Evolutionary conservation across 2,329 filamentous ascomycete species (phyloP).

Genomic region (Penicillium sp.): DNA sequence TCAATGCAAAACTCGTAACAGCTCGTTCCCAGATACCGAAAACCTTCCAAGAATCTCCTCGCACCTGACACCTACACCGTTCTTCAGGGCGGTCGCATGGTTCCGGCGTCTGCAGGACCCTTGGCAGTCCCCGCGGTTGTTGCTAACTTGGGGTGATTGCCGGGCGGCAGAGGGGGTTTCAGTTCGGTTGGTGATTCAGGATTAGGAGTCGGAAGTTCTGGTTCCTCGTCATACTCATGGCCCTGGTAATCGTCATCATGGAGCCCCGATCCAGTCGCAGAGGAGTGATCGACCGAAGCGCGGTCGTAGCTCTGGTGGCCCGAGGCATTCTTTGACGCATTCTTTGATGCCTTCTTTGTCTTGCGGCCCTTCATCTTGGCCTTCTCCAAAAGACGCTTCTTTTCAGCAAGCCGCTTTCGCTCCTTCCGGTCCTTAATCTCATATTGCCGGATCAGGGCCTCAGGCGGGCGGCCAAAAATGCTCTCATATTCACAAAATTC

Average conservation of each 20-base stretch:
- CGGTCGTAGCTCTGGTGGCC: conserved; percentile 44
- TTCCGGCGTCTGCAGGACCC: conserved; percentile 30
- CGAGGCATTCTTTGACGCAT: conserved; percentile 51
- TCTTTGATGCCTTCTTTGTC: conserved; percentile 78
- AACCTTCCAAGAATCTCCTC: background rate
- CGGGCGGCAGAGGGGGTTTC: conserved; percentile 66
- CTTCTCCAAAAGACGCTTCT: conserved; percentile 81
- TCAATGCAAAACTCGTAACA: conserved; percentile 19
- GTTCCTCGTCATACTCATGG: conserved; percentile 55
- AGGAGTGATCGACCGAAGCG: conserved; percentile 41
- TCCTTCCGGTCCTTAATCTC: conserved; percentile 90
- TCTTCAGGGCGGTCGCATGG: conserved; percentile 34
- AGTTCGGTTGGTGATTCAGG: conserved; percentile 58
- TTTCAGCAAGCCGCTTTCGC: conserved; percentile 81
- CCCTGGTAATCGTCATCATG: conserved; percentile 52
- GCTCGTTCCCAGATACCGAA: conserved; percentile 1
- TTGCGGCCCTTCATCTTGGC: conserved; percentile 92
- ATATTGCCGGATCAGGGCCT: conserved; percentile 83
- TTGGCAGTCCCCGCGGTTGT: conserved; percentile 21
- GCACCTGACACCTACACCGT: background rate
- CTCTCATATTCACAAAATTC: conserved; percentile 98
- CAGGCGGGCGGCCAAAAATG: conserved; percentile 86
- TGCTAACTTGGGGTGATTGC: conserved; percentile 49
- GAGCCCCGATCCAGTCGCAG: conserved; percentile 40
- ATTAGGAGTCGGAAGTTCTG: conserved; percentile 38